Percentiles rank a stretch among this genome's conserved stretches.
Evolutionary conservation across 1,284 basidiomycete species (phyloP).

Genomic region (Coniophora puteana): DNA sequence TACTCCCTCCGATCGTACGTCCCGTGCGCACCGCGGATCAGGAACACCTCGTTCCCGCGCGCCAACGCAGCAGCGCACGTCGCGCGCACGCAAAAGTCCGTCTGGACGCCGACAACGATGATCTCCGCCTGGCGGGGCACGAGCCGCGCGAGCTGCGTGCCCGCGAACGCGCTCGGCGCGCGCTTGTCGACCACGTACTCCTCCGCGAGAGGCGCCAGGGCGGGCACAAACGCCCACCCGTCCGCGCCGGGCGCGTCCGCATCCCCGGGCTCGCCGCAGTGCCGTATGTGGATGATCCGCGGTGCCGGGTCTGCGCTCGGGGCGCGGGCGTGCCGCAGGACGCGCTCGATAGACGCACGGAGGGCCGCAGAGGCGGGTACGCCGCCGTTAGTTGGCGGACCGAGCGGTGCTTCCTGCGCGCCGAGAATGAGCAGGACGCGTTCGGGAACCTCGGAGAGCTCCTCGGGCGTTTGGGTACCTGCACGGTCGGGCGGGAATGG

Average conservation of each 20-base stretch:
- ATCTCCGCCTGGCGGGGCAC: conserved; percentile 52
- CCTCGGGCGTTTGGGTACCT: too few species aligned
- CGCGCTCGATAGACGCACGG: conserved; percentile 42
- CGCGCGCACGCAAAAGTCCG: conserved; percentile 61
- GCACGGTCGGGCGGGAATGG: too few species aligned
- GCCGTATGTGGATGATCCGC: conserved; percentile 63
- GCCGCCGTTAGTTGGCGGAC: conserved; percentile 45
- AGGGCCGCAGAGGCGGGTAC: conserved; percentile 45
- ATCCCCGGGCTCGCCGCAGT: conserved; percentile 56
- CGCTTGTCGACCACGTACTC: conserved; percentile 60
- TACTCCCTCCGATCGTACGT: conserved; percentile 63
- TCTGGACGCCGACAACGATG: conserved; percentile 62
- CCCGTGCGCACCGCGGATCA: conserved; percentile 60
- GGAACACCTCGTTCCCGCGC: conserved; percentile 59
- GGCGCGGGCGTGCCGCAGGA: conserved; percentile 49
- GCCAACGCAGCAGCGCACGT: conserved; percentile 60
- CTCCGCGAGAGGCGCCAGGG: conserved; percentile 39
- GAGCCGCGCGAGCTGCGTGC: conserved; percentile 46
- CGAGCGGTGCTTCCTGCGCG: conserved; percentile 50
- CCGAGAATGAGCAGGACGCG: conserved; percentile 61
- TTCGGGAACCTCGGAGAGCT: too few species aligned
- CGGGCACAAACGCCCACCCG: conserved; percentile 57
- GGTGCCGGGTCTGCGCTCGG: conserved; percentile 42
- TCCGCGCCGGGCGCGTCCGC: conserved; percentile 47
- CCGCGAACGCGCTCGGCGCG: conserved; percentile 67